Base-by-base conservation (phyloP, 2,329 filamentous ascomycete species). In the Fusarium sterilihyphosum region DNA sequence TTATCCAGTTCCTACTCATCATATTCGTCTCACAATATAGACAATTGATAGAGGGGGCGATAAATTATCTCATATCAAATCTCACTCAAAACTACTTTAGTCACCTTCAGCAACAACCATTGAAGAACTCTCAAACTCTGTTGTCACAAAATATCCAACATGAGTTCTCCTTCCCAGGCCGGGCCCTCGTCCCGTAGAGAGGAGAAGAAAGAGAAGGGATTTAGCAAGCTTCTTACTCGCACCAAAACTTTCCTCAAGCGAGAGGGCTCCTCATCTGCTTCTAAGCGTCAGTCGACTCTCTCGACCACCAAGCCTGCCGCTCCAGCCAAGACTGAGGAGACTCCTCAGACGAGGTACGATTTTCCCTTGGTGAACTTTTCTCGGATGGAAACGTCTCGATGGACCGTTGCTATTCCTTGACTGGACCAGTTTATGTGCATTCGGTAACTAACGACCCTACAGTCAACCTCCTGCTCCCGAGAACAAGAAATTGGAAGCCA, bases 201-300 rank as follows among this genome's bases (percentile, higher is more conserved):
- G 58, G 79, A 80, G 50, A 83, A 81, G 77, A 84, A 85, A 75
- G 87, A 85, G 81, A 87, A 83, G 78, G 84, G 85, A 18, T 74
- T 89, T 35, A 84, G 84, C 62, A 88, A 83, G 76, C 81, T 89
- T 26, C 70, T 89, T 38, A 84, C 84, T 41, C 83, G 86, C 41
- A 83, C 88, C 78, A 89, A 85, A 83, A 86, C 86, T 7, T 86
- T 87, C 38, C 82, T 88, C 52, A 88, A 75, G 73, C 54, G 83
- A 68, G 85, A 86, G 18, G 61, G 78, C 37, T 78, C 75, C 29
- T 76, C 77, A 29, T 74, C 71, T 35, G 70, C 74, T 18, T 78
- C 80, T 13, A 81, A 78, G 67, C 77, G 79, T 41, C 69, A 74
- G 41, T 80, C 80, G 11, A 67, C 62, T 29, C 64, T 80, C 56